These are phyloP conservation scores for Yamadazyma sp. DNA, from an alignment of 805 yeast genomes.

Conservation along the genomic window DNA sequence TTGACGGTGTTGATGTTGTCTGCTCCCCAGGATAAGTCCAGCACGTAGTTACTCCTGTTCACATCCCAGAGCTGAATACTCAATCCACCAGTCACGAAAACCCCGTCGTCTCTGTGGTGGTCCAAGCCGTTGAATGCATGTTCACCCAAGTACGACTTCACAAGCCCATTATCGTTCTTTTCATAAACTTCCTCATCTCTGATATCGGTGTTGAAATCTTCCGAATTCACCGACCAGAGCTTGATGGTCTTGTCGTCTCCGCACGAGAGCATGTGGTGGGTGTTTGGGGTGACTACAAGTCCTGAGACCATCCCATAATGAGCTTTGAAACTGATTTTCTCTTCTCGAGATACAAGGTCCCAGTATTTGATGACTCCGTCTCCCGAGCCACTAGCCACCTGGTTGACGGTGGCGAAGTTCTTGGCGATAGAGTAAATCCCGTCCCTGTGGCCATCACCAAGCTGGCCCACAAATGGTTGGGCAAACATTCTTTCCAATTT, in stretches of 20 bases:
- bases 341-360: constrained; percentile 81
- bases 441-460: constrained; percentile 93
- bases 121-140: constrained; percentile 84
- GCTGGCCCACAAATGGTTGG: constrained; percentile 91
- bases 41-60: constrained; percentile 70
- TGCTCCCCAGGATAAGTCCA: constrained; percentile 92
- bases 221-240: constrained; percentile 75
- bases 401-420: constrained; percentile 65
- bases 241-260: constrained; percentile 89
- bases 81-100: constrained; percentile 92
- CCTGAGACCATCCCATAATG: constrained; percentile 92
- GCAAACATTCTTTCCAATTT: constrained; percentile 96
- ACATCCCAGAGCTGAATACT: constrained; percentile 91
- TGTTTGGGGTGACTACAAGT: constrained; percentile 61
- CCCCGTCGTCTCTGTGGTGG: constrained; percentile 70
- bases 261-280: constrained; percentile 68
- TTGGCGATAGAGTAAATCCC: constrained; percentile 89
- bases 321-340: constrained; percentile 75
- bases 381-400: constrained; percentile 88
- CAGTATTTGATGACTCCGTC: constrained; percentile 95
- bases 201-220: constrained; percentile 44
- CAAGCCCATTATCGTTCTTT: constrained; percentile 49
- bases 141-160: constrained; percentile 80
- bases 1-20: constrained; percentile 81
- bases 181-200: constrained; percentile 33